Evolutionary conservation across 2,329 filamentous ascomycete genomes (phyloP), one percentile per base, ranked within the genome.

Genomic region (Akanthomyces muscarius): DNA sequence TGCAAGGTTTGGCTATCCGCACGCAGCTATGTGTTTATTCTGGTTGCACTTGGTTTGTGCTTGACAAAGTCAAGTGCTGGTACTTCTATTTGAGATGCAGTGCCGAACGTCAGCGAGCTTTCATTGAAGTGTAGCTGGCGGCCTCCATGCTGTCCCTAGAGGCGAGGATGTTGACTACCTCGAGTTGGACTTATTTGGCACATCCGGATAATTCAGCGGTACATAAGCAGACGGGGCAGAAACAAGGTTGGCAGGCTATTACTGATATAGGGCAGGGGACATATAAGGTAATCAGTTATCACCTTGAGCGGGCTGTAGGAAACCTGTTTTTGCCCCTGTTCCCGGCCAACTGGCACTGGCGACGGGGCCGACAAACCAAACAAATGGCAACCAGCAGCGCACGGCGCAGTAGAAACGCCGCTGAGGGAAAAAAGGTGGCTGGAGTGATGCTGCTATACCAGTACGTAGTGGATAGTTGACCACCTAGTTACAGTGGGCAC

Each of bases 321-420:
- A 62, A 16, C 53, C 25, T 11, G 53, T 57, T 58, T 63, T 5
- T 52, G 38, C 61, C 36, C 61, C n/a, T 56, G 52, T 30, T 51
- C n/a, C 55, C 48, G 55, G n/a, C 13, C 45, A 48, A 36, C 33
- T 25, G 45, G 45, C 47, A 16, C 25, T 36, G 18, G 38, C 28
- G 38, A 41, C 42, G 56, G 57, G 21, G 16, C 25, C 14, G 28
- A 21, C 25, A 13, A 18, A 33, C 25, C 13, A 33, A 18, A 7
- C 13, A 50, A 14, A 13, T 30, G 14, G n/a, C 30, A 36, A 38
- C 14, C 42, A 47, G 4, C 16, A 33, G 21, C 13, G 11, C 6
- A 14, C 36, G 41, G 13, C 52, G 52, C 41, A 10, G 21, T 33
- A 54, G 21, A 54, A n/a, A 42, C 11, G 51, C 18, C 23, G 10